Evolutionary conservation across 164 flowering plant genomes (phyloP).

Genomic region (Magnolia officinalis): DNA sequence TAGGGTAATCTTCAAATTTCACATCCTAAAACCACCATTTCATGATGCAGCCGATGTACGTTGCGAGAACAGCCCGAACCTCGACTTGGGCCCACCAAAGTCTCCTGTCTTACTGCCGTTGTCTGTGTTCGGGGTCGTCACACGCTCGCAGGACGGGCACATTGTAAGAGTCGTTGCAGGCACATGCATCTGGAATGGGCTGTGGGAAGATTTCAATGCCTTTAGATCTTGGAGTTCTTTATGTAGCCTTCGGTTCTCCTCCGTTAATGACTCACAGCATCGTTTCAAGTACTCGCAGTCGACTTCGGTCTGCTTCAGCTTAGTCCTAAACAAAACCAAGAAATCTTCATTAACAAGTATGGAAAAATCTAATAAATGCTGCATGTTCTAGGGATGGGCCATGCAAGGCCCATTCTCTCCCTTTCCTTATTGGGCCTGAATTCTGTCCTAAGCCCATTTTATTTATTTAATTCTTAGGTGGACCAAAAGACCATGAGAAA

Average conservation of each 20-base stretch:
- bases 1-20: background rate
- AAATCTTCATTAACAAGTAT: background rate
- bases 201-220: conserved; percentile 44
- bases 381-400: background rate
- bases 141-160: conserved; percentile 77
- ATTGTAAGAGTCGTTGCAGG: conserved; percentile 79
- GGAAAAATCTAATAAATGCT: background rate
- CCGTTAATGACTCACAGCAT: conserved; percentile 69
- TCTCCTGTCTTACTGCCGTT: background rate
- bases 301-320: conserved; percentile 84
- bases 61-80: conserved; percentile 4
- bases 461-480: too few species aligned
- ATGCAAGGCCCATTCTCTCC: background rate
- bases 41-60: conserved; percentile 3
- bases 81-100: conserved; percentile 5
- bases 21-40: background rate
- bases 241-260: conserved; percentile 63
- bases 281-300: conserved; percentile 78
- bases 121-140: conserved; percentile 6
- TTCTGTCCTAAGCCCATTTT: background rate
- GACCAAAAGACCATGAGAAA: too few species aligned
- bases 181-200: conserved; percentile 69
- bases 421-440: background rate
- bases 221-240: conserved; percentile 72
- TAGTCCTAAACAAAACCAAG: conserved; percentile 44